Percentiles rank a stretch among this genome's conserved stretches.
phyloP scores from a whole-genome alignment of 768 basidiomycete species.

The Porpolomopsis calyptriformis region DNA sequence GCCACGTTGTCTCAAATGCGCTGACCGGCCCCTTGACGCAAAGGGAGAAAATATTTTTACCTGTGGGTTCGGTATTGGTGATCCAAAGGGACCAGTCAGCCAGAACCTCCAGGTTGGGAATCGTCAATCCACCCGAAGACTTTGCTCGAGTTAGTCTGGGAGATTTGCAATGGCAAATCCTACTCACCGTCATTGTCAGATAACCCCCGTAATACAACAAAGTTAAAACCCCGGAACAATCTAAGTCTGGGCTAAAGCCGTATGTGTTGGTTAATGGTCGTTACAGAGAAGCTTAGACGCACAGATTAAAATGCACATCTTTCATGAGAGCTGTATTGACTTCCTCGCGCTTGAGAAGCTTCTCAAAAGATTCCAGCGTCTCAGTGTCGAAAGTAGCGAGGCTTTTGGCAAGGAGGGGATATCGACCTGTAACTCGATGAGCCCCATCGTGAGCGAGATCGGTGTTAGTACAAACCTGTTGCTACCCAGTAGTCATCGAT shows the following conservation, averaged over 20 bases:
- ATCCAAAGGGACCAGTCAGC: conserved; percentile 10
- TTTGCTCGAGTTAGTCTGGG: conserved; percentile 7
- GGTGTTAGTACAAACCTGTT: conserved; percentile 7
- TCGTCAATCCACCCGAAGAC: conserved; percentile 7
- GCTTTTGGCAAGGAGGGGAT: neutral
- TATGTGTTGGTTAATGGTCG: neutral
- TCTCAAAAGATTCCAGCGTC: conserved; percentile 4
- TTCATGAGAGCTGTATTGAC: conserved; percentile 6
- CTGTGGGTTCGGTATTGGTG: neutral
- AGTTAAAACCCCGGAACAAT: conserved; percentile 6
- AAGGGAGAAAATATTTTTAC: conserved; percentile 5
- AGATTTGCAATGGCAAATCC: conserved; percentile 1
- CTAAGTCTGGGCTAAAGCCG: conserved; percentile 3
- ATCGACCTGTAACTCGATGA: conserved; percentile 1
- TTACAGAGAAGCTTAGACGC: neutral
- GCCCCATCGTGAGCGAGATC: neutral
- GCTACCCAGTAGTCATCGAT: conserved; percentile 9
- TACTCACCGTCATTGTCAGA: conserved; percentile 10
- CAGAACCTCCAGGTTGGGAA: conserved; percentile 11
- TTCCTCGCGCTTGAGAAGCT: conserved; percentile 8
- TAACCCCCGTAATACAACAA: conserved; percentile 13
- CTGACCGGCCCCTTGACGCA: conserved; percentile 8
- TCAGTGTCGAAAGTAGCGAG: neutral
- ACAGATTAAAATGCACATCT: conserved; percentile 3
- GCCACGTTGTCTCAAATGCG: neutral